A percentile compares a stretch with the other conserved stretches of the same genome.
Conservation (phyloP, 257 asterid genomes). For the Cordia subcordata region DNA sequence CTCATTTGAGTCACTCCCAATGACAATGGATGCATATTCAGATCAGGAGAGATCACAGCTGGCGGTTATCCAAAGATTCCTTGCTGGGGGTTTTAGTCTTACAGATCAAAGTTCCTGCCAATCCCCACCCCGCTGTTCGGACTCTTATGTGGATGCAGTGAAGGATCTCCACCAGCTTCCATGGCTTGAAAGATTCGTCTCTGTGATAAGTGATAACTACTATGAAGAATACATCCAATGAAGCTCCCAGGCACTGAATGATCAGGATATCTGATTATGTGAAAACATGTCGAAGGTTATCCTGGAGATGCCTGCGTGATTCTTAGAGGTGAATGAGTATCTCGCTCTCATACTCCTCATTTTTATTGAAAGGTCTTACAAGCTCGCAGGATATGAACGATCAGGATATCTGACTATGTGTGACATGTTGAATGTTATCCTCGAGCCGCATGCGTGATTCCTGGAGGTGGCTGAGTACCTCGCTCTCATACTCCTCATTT, state of each 20-base stretch:
- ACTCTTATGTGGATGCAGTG: conserved; percentile 80
- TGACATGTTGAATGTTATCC: no score
- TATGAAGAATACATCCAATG: conserved; percentile 29
- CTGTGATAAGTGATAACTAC: conserved; percentile 79
- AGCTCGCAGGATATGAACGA: no score
- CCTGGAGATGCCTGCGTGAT: no score
- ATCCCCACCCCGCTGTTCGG: conserved; percentile 67
- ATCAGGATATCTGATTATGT: no score
- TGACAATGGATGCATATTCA: conserved; percentile 75
- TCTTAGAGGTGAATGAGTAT: no score
- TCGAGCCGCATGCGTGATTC: no score
- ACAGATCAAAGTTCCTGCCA: conserved; percentile 50
- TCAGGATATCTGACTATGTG: no score
- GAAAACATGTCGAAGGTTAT: no score
- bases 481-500: background rate
- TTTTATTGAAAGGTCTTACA: no score
- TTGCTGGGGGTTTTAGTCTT: conserved; percentile 78
- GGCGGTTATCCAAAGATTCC: conserved; percentile 84
- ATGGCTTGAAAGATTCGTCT: conserved; percentile 94
- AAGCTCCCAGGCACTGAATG: no score
- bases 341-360: background rate
- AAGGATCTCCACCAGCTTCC: conserved; percentile 96
- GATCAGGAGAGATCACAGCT: conserved; percentile 94
- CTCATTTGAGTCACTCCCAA: conserved; percentile 67
- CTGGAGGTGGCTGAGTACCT: no score